Evolutionary conservation across 177 flowering plant genomes (phyloP).

Genomic region (Tripterygium wilfordii): DNA sequence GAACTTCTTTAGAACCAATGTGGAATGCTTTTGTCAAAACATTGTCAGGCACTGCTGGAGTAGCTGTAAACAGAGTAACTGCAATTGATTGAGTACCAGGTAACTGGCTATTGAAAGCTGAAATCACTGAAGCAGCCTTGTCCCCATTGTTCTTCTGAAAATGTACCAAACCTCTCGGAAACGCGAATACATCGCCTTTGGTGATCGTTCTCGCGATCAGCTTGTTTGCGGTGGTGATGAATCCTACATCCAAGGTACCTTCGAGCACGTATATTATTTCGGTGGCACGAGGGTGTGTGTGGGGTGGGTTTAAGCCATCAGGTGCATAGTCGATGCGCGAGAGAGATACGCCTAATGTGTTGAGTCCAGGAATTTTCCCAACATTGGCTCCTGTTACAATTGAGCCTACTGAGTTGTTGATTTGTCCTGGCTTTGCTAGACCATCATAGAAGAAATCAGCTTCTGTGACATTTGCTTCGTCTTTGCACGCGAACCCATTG

Average conservation of each 20-base stretch:
- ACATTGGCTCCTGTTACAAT: slow-evolving; percentile 22
- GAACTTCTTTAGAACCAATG: slow-evolving; percentile 52
- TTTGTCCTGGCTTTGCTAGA: slow-evolving; percentile 11
- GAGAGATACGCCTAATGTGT: slow-evolving; percentile 30
- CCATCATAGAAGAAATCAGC: slow-evolving; percentile 26
- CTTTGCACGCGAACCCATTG: slow-evolving; percentile 24
- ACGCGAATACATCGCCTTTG: slow-evolving; percentile 23
- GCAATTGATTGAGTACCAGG: slow-evolving; percentile 65
- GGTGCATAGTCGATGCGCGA: slow-evolving; percentile 21
- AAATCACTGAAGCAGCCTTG: slow-evolving; percentile 12
- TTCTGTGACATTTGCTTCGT: slow-evolving; percentile 14
- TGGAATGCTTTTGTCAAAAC: slow-evolving; percentile 68
- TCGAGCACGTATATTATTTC: slow-evolving; percentile 26
- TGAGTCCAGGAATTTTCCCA: slow-evolving; percentile 26
- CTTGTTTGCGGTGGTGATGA: slow-evolving; percentile 25
- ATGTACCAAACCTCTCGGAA: slow-evolving; percentile 26
- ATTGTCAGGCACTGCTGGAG: slow-evolving; percentile 58
- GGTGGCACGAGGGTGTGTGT: slow-evolving; percentile 38
- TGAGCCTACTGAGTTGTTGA: slow-evolving; percentile 20
- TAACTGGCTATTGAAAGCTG: slow-evolving; percentile 32
- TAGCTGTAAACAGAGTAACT: slow-evolving; percentile 38
- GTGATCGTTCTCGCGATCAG: slow-evolving; percentile 12
- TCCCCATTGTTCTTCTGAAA: slow-evolving; percentile 27
- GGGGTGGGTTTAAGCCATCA: slow-evolving; percentile 34
- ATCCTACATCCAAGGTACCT: slow-evolving; percentile 29